Evolutionary conservation across 1,284 basidiomycete genomes (phyloP).

Genomic region (Boletus mariae): DNA sequence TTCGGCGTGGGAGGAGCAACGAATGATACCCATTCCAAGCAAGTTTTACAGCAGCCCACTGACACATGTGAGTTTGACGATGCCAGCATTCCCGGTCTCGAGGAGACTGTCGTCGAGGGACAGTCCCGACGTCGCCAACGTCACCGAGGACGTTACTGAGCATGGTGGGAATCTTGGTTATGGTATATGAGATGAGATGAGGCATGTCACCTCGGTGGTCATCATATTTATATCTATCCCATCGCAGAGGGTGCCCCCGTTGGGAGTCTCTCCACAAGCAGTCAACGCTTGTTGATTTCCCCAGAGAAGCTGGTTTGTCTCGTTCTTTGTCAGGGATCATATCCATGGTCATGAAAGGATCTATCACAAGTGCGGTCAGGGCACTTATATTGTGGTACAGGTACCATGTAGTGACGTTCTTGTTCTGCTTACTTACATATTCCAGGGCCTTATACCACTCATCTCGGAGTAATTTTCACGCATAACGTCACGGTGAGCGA

Average conservation of each 20-base stretch:
- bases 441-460: not conserved
- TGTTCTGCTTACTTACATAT: not conserved
- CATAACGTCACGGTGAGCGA: slow-evolving; percentile 3
- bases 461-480: not conserved
- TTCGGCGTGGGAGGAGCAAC: not conserved
- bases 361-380: not conserved
- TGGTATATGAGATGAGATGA: not conserved
- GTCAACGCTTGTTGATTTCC: slow-evolving; percentile 29
- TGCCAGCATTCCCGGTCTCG: slow-evolving; percentile 29
- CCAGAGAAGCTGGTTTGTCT: not conserved
- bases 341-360: not conserved
- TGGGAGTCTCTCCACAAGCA: too few relatives aligned
- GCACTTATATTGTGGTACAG: not conserved
- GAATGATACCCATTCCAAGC: not conserved
- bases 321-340: not conserved
- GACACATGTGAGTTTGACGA: slow-evolving; percentile 41
- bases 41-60: not conserved
- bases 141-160: not conserved
- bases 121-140: not conserved
- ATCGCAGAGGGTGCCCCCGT: slow-evolving; percentile 17
- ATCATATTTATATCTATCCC: not conserved
- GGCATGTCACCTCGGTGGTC: not conserved
- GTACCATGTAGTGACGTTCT: not conserved
- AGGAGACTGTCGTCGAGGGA: slow-evolving; percentile 28
- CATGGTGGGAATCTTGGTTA: not conserved